Evolutionary conservation across 2,329 filamentous ascomycete genomes (phyloP).

Genomic region (Beauveria australis): DNA sequence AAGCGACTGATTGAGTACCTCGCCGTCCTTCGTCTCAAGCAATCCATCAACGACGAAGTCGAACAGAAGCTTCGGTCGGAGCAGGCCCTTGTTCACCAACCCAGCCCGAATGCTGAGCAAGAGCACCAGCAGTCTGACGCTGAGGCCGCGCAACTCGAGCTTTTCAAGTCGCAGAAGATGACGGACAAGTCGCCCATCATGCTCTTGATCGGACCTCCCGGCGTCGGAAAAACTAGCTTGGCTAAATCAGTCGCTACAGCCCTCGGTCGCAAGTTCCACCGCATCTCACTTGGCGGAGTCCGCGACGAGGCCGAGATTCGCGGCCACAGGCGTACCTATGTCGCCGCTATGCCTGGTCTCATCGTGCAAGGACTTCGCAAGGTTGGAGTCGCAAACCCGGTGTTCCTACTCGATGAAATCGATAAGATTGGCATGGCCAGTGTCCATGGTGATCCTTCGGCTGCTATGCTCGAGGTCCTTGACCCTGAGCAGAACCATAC

Average conservation of each 20-base stretch:
- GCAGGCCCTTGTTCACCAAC: constrained; percentile 38
- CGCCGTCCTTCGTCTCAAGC: constrained; percentile 91
- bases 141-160: constrained; percentile 56
- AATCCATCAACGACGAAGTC: constrained; percentile 76
- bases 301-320: constrained; percentile 95
- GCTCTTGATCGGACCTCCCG: constrained; percentile 84
- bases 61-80: constrained; percentile 66
- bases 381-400: constrained; percentile 89
- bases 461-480: constrained; percentile 94
- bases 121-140: constrained; percentile 22
- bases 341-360: constrained; percentile 96
- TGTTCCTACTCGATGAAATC: constrained; percentile 93
- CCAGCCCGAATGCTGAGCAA: constrained; percentile 25
- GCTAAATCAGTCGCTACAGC: constrained; percentile 89
- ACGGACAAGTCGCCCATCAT: constrained; percentile 94
- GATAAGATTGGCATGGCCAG: constrained; percentile 91
- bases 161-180: constrained; percentile 75
- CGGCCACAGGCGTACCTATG: constrained; percentile 89
- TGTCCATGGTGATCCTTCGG: constrained; percentile 90
- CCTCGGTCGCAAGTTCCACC: constrained; percentile 89
- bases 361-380: constrained; percentile 93
- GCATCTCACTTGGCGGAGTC: constrained; percentile 92
- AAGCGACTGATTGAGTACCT: constrained; percentile 92
- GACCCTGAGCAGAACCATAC: constrained; percentile 95
- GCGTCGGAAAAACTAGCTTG: constrained; percentile 91